These are phyloP conservation scores for Sungouiozyma ichnusensis DNA, from an alignment of 805 yeast species.

Conservation along the genomic window DNA sequence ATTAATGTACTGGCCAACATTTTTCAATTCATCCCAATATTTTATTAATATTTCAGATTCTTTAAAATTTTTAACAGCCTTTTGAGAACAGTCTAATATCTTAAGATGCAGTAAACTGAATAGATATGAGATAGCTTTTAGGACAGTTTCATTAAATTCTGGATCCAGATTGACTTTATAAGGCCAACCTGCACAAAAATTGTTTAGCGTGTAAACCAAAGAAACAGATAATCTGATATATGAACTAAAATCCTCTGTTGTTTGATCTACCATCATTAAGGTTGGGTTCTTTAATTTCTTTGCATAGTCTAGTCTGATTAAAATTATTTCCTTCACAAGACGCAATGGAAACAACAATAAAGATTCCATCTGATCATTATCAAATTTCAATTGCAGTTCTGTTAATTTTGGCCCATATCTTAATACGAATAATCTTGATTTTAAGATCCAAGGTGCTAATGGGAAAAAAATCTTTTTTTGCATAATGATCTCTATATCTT, in stretches of 20 bases:
- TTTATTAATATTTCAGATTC: slow-evolving; percentile 84
- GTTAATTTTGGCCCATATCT: slow-evolving; percentile 51
- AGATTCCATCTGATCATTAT: slow-evolving; percentile 51
- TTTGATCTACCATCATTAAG: slow-evolving; percentile 92
- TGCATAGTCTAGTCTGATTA: slow-evolving; percentile 67
- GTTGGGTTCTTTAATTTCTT: slow-evolving; percentile 74
- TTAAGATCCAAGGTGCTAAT: slow-evolving; percentile 71
- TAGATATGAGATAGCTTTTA: slow-evolving; percentile 65
- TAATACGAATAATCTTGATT: slow-evolving; percentile 64
- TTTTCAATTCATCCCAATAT: slow-evolving; percentile 70
- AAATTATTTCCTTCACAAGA: slow-evolving; percentile 68
- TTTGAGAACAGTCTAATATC: slow-evolving; percentile 63
- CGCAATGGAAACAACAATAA: slow-evolving; percentile 69
- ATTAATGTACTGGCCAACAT: slow-evolving; percentile 66
- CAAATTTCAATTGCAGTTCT: slow-evolving; percentile 64
- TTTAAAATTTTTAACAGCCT: slow-evolving; percentile 71
- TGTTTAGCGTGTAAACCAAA: slow-evolving; percentile 56
- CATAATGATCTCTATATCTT: slow-evolving; percentile 64
- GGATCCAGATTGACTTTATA: slow-evolving; percentile 53
- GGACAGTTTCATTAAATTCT: slow-evolving; percentile 53
- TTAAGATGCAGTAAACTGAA: slow-evolving; percentile 68
- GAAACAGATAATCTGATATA: slow-evolving; percentile 69
- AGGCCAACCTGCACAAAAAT: slow-evolving; percentile 58
- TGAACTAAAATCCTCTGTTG: slow-evolving; percentile 72
- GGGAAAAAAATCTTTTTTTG: slow-evolving; percentile 56